These are phyloP conservation scores for Durusdinium trenchii DNA, from an alignment of 73 alveolate genomes.

Conservation along the genomic window DNA sequence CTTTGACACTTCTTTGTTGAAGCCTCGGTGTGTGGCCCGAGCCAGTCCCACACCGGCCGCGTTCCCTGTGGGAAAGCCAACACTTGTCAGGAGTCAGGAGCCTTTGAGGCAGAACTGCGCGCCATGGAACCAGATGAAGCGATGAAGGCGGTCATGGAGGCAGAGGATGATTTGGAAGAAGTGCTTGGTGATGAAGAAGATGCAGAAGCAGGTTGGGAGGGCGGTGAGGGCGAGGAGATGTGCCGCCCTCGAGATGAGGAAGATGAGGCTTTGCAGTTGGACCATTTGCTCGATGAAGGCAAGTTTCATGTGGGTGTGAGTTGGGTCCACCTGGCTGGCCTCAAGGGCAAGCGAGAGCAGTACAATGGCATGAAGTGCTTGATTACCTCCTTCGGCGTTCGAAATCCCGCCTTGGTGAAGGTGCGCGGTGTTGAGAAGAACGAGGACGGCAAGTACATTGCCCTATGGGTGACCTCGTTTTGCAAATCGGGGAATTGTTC, in stretches of 20 bases:
- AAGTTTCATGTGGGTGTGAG: constrained; percentile 50
- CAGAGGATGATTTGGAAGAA: constrained; percentile 11
- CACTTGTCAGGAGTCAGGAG: too few relatives aligned
- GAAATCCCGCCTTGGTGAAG: constrained; percentile 1
- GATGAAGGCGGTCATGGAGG: too few relatives aligned
- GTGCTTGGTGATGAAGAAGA: constrained; percentile 2
- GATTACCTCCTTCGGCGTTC: constrained; percentile 18
- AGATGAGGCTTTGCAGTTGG: constrained; percentile 34
- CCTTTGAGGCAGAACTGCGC: too few relatives aligned
- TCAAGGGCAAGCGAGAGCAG: constrained; percentile 3
- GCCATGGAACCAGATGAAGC: too few relatives aligned
- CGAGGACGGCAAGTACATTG: constrained; percentile 6
- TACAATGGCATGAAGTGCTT: constrained; percentile 24
- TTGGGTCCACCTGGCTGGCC: constrained; percentile 22
- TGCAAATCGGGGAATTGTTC: too few relatives aligned
- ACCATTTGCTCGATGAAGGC: constrained; percentile 47
- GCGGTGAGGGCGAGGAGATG: constrained; percentile 11
- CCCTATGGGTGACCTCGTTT: too few relatives aligned
- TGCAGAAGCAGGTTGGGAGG: not conserved
- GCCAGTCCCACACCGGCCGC: too few relatives aligned
- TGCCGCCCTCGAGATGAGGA: constrained; percentile 39
- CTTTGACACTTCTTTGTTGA: too few relatives aligned
- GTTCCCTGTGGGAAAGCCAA: too few relatives aligned
- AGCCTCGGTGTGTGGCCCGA: too few relatives aligned
- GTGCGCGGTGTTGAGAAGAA: constrained; percentile 20